phyloP scores from a whole-genome alignment of 306 rosid genomes.

The Malus domestica region DNA sequence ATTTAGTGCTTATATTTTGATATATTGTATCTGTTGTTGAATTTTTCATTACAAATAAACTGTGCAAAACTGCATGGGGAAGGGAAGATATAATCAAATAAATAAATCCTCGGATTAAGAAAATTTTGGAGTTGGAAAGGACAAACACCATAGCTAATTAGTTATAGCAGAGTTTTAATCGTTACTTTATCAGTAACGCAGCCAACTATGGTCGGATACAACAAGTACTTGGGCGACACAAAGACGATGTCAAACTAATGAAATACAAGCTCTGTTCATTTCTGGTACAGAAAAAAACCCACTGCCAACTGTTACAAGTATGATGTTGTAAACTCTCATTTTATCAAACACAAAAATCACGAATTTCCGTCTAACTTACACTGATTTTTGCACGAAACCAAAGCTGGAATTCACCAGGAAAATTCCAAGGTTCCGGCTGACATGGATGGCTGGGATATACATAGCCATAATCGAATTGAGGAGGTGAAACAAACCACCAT shows the following conservation, averaged over 20 bases:
- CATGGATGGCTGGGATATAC: background rate
- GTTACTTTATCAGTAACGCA: too few relatives aligned
- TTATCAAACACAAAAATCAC: background rate
- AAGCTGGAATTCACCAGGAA: background rate
- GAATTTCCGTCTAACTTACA: background rate
- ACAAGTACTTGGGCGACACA: background rate
- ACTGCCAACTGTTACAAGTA: background rate
- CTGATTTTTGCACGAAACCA: background rate
- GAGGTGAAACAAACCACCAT: background rate
- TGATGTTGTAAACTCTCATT: background rate
- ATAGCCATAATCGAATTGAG: background rate
- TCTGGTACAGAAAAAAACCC: background rate
- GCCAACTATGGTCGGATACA: background rate
- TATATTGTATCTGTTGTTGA: too few relatives aligned
- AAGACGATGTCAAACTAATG: background rate
- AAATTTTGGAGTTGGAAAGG: background rate
- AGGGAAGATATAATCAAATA: too few relatives aligned
- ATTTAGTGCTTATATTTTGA: too few relatives aligned
- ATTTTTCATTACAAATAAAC: too few relatives aligned
- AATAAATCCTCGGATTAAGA: background rate
- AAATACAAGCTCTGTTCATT: background rate
- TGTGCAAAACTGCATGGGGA: too few relatives aligned
- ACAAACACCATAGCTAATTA: too few relatives aligned
- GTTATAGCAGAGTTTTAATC: background rate
- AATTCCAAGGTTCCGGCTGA: background rate